Base-by-base conservation (phyloP, 352 stramenopile genomes). In the Phytophthora uliginosa region DNA sequence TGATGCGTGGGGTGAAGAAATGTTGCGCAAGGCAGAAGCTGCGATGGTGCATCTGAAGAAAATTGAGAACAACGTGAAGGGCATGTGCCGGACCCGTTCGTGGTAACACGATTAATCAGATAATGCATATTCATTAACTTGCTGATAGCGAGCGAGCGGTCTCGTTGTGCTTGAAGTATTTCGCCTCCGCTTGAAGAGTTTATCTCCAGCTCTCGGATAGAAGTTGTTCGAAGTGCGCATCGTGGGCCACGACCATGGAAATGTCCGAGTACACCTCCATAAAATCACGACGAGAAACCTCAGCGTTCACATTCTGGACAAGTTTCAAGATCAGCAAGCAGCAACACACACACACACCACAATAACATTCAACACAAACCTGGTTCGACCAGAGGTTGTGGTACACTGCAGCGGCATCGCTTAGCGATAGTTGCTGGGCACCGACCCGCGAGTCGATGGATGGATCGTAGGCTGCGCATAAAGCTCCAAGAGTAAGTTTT, bases 241-340 rank as follows among this genome's bases (percentile, higher is more conserved):
- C 89, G 40, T 80, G 81, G 1, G 71, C 77, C 28, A 95, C 55
- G n/a, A 79, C 84, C 34, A 77, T 76, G 13, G 89, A 90, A 8
- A 95, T 80, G 62, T 95, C 86, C 7, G 70, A 65, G 78, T 95
- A 95, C 28, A 94, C 82, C 8, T 95, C 84, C 9, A 89, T 40
- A 60, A 95, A 95, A 50, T 92, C 80, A 38, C 72, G 76, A 7
- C 58, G 69, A 2, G 84, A 84, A 54, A 94, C 67, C 28, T 89
- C 75, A 8, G 70, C 56, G 12, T 64, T 65, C n/a, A 22, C 2
- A 63, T 74, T 67, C 74, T 73, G 54, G 33, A 50, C 24, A 20
- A 42, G 18, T n/a, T 3, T 7, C 12, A 59, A 50, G 51, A 36
- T 31, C 2, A 64, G 51, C 22, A 17, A 69, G 51, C 31, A 60